Evolutionary conservation across 2,329 filamentous ascomycete species (phyloP).

Genomic region (Alternaria metachromatica): DNA sequence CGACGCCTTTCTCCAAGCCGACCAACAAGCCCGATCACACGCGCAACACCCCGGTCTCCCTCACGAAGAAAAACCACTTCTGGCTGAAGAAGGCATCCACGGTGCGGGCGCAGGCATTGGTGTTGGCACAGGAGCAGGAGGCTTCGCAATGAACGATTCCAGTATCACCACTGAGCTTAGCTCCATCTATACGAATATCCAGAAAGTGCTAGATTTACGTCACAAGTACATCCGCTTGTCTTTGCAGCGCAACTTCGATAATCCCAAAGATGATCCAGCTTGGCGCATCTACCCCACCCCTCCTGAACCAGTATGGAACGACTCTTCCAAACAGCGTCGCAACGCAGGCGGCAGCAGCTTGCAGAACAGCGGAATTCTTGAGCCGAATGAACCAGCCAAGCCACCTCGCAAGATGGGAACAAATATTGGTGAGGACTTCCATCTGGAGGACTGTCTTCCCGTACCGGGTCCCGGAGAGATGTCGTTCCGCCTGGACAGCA

Average conservation of each 20-base stretch:
- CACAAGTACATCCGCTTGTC: constrained; percentile 90
- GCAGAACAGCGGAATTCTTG: constrained; percentile 46
- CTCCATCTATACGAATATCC: constrained; percentile 87
- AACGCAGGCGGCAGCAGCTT: constrained; percentile 48
- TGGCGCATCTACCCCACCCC: constrained; percentile 94
- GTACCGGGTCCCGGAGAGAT: constrained; percentile 74
- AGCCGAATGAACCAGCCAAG: constrained; percentile 44
- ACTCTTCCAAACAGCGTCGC: constrained; percentile 57
- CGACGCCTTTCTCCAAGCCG: constrained; percentile 53
- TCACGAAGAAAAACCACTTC: constrained; percentile 63
- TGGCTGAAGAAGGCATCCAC: constrained; percentile 63
- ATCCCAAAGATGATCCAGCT: constrained; percentile 80
- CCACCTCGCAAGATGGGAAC: constrained; percentile 82
- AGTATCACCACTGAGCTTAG: constrained; percentile 84
- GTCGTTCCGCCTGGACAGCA: constrained; percentile 79
- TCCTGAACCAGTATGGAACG: constrained; percentile 88
- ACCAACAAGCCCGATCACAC: constrained; percentile 58
- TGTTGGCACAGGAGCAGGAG: constrained; percentile 66
- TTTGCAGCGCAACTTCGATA: constrained; percentile 79
- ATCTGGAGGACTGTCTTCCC: constrained; percentile 77
- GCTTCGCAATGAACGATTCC: constrained; percentile 74
- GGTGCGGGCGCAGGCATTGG: constrained; percentile 66
- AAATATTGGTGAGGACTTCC: constrained; percentile 91
- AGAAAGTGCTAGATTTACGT: constrained; percentile 84
- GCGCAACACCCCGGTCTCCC: constrained; percentile 58